A percentile compares a stretch with the other conserved stretches of the same genome.
phyloP scores from a whole-genome alignment of 2,329 filamentous ascomycete species.

The Neonectria sp. region DNA sequence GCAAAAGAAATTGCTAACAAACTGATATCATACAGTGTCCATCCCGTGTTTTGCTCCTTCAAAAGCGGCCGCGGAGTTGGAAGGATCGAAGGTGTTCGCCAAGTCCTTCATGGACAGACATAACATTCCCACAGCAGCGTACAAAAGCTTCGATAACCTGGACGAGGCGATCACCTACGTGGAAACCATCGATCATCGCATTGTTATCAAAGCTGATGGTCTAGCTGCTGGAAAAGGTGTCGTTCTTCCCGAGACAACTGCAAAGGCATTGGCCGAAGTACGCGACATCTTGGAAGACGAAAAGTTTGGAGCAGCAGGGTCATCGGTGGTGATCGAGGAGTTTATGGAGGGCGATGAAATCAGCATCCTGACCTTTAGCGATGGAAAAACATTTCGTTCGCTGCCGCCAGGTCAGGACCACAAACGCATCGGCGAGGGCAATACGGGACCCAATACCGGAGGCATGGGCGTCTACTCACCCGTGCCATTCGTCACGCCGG shows the following conservation, averaged over 20 bases:
- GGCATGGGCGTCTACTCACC: slow-evolving; percentile 84
- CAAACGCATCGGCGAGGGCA: slow-evolving; percentile 78
- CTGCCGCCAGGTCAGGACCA: slow-evolving; percentile 81
- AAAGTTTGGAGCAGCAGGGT: slow-evolving; percentile 76
- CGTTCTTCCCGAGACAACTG: slow-evolving; percentile 56
- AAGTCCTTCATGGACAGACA: slow-evolving; percentile 85
- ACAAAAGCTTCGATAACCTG: slow-evolving; percentile 77
- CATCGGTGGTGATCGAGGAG: slow-evolving; percentile 82
- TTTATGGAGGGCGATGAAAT: slow-evolving; percentile 79
- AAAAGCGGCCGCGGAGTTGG: slow-evolving; percentile 78
- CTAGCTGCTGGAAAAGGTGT: slow-evolving; percentile 82
- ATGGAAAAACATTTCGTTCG: slow-evolving; percentile 75
- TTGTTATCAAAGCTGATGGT: slow-evolving; percentile 84
- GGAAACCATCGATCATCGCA: slow-evolving; percentile 68
- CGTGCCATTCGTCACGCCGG: slow-evolving; percentile 67
- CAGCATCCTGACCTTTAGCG: slow-evolving; percentile 77
- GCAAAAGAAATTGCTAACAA: background rate
- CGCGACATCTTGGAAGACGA: slow-evolving; percentile 78
- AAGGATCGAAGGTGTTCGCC: slow-evolving; percentile 84
- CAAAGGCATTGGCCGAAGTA: slow-evolving; percentile 75
- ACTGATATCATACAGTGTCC: slow-evolving; percentile 51
- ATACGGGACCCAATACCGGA: slow-evolving; percentile 80
- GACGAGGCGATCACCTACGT: slow-evolving; percentile 74
- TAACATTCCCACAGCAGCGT: slow-evolving; percentile 80
- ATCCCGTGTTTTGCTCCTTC: slow-evolving; percentile 80